Percentiles rank a stretch among this genome's conserved stretches.
Evolutionary conservation across 306 rosid genomes (phyloP).

Genomic region (Pyrus betulifolia): DNA sequence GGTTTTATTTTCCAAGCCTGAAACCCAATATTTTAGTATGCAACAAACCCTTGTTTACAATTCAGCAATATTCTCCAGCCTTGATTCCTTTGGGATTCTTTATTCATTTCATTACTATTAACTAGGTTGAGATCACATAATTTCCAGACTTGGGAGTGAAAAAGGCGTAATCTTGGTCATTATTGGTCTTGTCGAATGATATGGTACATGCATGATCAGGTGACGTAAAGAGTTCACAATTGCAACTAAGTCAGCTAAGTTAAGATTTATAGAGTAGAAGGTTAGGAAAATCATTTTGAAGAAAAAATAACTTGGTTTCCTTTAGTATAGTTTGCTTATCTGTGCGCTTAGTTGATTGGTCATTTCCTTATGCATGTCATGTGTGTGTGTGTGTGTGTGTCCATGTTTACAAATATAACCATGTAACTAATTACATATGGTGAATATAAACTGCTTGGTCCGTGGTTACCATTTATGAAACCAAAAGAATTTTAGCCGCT

Average conservation of each 20-base stretch:
- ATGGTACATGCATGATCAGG: background rate
- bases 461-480: background rate
- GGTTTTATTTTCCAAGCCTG: background rate
- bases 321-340: background rate
- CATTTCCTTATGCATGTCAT: background rate
- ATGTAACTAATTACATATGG: too few relatives aligned
- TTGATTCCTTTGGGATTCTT: background rate
- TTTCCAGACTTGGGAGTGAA: background rate
- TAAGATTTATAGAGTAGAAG: background rate
- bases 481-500: too few relatives aligned
- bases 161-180: background rate
- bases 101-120: background rate
- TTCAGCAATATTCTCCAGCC: background rate
- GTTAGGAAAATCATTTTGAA: background rate
- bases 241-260: background rate
- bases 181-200: background rate
- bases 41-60: background rate
- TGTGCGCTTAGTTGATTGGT: background rate
- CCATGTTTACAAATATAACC: too few relatives aligned
- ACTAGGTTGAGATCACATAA: background rate
- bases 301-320: background rate
- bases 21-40: background rate
- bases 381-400: background rate
- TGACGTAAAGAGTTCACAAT: background rate
- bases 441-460: background rate